Evolutionary conservation across 2,329 filamentous ascomycete species (phyloP).

Genomic region (Colletotrichum tofieldiae): DNA sequence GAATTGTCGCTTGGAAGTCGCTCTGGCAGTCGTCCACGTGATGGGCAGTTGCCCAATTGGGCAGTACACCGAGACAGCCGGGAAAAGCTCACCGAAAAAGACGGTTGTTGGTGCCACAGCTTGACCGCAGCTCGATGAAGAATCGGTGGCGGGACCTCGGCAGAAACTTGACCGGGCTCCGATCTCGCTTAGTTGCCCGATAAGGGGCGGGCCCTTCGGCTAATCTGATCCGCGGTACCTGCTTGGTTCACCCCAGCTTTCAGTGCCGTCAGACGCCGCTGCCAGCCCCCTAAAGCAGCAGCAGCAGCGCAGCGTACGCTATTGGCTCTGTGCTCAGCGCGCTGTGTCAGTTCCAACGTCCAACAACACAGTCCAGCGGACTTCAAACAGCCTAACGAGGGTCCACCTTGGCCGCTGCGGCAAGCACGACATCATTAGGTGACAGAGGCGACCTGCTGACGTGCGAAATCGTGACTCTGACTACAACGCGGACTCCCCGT

Average conservation of each 20-base stretch:
- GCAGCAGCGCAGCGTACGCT: not conserved
- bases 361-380: not conserved
- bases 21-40: not conserved
- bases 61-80: not conserved
- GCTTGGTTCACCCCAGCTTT: conserved; percentile 8
- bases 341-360: conserved; percentile 4
- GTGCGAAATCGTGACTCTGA: conserved; percentile 41
- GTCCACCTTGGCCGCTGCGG: conserved; percentile 9
- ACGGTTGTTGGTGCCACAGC: not conserved
- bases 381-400: conserved; percentile 16
- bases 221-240: not conserved
- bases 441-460: conserved; percentile 35
- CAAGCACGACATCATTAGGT: conserved; percentile 41
- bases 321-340: conserved; percentile 9
- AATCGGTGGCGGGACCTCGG: not conserved
- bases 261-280: not conserved
- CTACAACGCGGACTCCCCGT: conserved; percentile 19
- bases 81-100: not conserved
- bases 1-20: not conserved
- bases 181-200: conserved; percentile 16
- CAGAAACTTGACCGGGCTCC: not conserved
- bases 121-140: not conserved
- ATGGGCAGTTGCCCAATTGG: not conserved
- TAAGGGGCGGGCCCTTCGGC: not conserved
- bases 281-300: not conserved